A percentile compares a stretch with the other conserved stretches of the same genome.
Conservation (phyloP, 2,329 filamentous ascomycete genomes). For the Alternaria alternata region DNA sequence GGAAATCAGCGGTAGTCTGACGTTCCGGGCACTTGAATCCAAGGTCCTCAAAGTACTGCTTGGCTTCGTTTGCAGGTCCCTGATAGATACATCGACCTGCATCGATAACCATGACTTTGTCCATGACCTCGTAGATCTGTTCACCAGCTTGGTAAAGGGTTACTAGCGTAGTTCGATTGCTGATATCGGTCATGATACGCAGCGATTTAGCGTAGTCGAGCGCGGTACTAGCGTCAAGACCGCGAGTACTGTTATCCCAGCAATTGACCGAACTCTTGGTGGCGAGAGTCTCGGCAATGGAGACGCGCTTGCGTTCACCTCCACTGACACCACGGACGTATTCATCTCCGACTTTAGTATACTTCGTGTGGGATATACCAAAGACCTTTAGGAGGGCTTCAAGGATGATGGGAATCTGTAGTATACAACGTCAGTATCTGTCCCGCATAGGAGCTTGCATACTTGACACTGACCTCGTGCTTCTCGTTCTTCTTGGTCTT, state of each 20-base stretch:
- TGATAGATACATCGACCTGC: conserved; percentile 74
- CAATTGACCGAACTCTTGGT: conserved; percentile 72
- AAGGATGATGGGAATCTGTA: conserved; percentile 69
- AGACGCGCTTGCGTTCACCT: conserved; percentile 77
- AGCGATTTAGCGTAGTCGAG: conserved; percentile 80
- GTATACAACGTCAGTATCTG: neutral
- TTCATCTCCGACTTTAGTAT: conserved; percentile 79
- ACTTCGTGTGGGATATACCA: conserved; percentile 76
- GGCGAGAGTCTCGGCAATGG: conserved; percentile 78
- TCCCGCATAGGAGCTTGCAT: neutral
- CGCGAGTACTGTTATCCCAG: conserved; percentile 83
- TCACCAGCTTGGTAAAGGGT: conserved; percentile 77
- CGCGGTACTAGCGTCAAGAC: conserved; percentile 81
- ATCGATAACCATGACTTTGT: conserved; percentile 82
- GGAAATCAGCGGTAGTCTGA: conserved; percentile 79
- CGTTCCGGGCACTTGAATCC: conserved; percentile 68
- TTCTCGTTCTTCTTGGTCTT: conserved; percentile 75
- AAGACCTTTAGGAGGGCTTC: conserved; percentile 79
- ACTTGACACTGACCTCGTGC: conserved; percentile 49
- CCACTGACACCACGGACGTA: conserved; percentile 77
- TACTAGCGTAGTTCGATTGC: conserved; percentile 73
- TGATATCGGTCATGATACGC: conserved; percentile 81
- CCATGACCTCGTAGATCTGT: conserved; percentile 75
- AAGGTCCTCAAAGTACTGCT: conserved; percentile 71
- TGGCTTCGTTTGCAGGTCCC: conserved; percentile 68